phyloP scores from a whole-genome alignment of 2,329 filamentous ascomycete species.

The Amauroascus verrucosus region DNA sequence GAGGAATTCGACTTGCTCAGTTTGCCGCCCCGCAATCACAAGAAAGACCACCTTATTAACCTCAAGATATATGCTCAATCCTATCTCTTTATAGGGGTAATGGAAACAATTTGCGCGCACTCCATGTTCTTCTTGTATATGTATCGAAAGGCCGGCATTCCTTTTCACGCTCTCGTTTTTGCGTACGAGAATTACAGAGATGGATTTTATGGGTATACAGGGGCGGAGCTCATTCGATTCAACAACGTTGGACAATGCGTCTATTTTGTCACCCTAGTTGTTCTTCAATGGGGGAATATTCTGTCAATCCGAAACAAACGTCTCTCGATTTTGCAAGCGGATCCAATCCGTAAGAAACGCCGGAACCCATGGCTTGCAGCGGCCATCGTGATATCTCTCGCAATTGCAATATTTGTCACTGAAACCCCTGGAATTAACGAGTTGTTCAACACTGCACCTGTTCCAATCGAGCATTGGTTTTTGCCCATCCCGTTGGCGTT shows the following conservation, averaged over 20 bases:
- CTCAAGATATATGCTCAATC: constrained; percentile 43
- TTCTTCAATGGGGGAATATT: constrained; percentile 47
- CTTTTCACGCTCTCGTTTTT: constrained; percentile 41
- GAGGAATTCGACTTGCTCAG: constrained; percentile 46
- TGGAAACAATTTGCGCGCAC: constrained; percentile 43
- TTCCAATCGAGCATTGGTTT: constrained; percentile 45
- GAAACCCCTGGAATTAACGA: constrained; percentile 43
- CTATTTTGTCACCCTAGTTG: constrained; percentile 47
- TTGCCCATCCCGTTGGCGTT: constrained; percentile 44
- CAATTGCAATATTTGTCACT: constrained; percentile 46
- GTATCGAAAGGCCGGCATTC: constrained; percentile 41
- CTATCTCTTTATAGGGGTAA: constrained; percentile 44
- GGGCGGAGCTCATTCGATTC: constrained; percentile 39
- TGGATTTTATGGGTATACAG: constrained; percentile 42
- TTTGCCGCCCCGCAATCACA: constrained; percentile 43
- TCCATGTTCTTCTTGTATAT: constrained; percentile 48
- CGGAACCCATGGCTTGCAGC: constrained; percentile 44
- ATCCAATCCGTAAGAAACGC: constrained; percentile 39
- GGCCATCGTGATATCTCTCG: constrained; percentile 39
- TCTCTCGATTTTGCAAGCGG: constrained; percentile 44
- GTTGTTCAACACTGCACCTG: constrained; percentile 41
- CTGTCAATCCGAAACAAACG: constrained; percentile 44
- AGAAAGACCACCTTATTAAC: constrained; percentile 45
- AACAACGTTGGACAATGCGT: constrained; percentile 43
- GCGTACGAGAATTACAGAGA: constrained; percentile 41